Evolutionary conservation across 257 asterid genomes (phyloP).

Genomic region (Fraxinus pennsylvanica): DNA sequence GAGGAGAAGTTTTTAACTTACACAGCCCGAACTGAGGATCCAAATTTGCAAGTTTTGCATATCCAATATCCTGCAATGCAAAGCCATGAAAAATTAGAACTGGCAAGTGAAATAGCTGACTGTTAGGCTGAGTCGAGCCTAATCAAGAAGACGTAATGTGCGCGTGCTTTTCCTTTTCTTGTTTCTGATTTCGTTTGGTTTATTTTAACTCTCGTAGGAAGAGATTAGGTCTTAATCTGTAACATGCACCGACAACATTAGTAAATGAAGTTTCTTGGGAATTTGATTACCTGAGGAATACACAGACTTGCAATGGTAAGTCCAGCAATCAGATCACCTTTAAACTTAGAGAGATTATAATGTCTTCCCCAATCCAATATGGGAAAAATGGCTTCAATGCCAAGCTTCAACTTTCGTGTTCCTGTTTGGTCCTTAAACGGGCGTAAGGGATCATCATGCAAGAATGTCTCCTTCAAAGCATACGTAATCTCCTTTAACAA

Average conservation of each 20-base stretch:
- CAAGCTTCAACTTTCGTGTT: conserved; percentile 39
- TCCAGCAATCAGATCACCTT: conserved; percentile 76
- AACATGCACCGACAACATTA: neutral
- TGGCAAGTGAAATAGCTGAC: neutral
- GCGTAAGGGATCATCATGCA: conserved; percentile 71
- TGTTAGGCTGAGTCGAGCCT: neutral
- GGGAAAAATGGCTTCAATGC: conserved; percentile 54
- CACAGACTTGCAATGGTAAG: conserved; percentile 84
- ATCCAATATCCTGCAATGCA: conserved; percentile 70
- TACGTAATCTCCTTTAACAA: conserved; percentile 45
- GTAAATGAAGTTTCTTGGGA: neutral
- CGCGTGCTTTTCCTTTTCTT: neutral
- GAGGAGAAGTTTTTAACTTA: conserved; percentile 30
- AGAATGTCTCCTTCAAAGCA: conserved; percentile 62
- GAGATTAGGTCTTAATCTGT: neutral
- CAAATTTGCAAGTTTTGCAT: conserved; percentile 66
- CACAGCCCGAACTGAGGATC: conserved; percentile 75
- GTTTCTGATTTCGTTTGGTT: neutral
- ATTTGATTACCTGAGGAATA: conserved; percentile 66
- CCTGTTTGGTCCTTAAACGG: conserved; percentile 54
- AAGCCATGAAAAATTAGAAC: neutral
- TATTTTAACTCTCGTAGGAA: neutral
- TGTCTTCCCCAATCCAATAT: conserved; percentile 68
- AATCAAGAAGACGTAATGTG: neutral
- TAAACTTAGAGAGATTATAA: conserved; percentile 53